phyloP scores from a whole-genome alignment of 306 rosid species.

The Echinosophora koreensis region DNA sequence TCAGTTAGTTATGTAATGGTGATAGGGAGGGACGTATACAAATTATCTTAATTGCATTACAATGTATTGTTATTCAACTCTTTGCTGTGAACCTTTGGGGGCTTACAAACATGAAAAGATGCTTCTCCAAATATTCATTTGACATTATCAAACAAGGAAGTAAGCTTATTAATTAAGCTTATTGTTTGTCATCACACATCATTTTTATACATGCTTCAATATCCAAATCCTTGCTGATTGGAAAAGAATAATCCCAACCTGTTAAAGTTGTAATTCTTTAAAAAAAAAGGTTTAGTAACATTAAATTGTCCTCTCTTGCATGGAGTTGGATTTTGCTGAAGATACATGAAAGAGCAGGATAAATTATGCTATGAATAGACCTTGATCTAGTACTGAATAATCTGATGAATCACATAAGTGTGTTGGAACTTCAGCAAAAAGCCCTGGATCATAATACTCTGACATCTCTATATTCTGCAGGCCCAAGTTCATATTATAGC shows the following conservation, averaged over 20 bases:
- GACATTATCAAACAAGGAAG: conserved; percentile 34
- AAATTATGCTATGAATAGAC: conserved; percentile 67
- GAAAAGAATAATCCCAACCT: conserved; percentile 54
- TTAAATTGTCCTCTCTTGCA: conserved; percentile 37
- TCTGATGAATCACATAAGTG: conserved; percentile 65
- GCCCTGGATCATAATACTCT: conserved; percentile 62
- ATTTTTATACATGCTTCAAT: conserved; percentile 54
- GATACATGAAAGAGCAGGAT: conserved; percentile 37
- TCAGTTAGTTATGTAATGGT: not conserved
- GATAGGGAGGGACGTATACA: not conserved
- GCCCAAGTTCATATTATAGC: conserved; percentile 55
- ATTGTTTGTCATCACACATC: conserved; percentile 51
- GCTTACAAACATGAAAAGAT: conserved; percentile 55
- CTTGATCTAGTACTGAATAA: conserved; percentile 61
- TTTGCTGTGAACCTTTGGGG: not conserved
- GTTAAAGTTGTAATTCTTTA: conserved; percentile 38
- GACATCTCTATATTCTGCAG: conserved; percentile 55
- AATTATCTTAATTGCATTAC: not conserved
- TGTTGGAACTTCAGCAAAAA: conserved; percentile 56
- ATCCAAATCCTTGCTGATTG: conserved; percentile 55
- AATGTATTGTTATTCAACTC: not conserved
- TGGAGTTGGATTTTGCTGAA: conserved; percentile 36
- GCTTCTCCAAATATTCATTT: conserved; percentile 63
- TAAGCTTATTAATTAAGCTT: conserved; percentile 55
- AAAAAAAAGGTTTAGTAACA: conserved; percentile 35